These are phyloP conservation scores for Botrytis pseudocinerea DNA, from an alignment of 2,329 filamentous ascomycete genomes.

Conservation along the genomic window DNA sequence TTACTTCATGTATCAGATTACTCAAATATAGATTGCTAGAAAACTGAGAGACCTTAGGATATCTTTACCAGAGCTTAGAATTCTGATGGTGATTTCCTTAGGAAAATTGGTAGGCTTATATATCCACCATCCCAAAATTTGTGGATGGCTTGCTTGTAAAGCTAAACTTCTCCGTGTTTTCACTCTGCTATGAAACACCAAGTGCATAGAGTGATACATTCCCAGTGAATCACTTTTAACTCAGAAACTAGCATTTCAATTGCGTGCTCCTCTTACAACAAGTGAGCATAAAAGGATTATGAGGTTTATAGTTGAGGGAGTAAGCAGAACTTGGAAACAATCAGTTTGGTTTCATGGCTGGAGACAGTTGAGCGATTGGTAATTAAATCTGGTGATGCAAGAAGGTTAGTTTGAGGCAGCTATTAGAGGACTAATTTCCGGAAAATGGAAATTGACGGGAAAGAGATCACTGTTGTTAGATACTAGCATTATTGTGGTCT, in stretches of 20 bases:
- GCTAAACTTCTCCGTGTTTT: too few relatives aligned
- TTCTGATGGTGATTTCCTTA: too few relatives aligned
- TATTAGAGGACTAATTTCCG: neutral
- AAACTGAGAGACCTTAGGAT: too few relatives aligned
- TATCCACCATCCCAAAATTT: too few relatives aligned
- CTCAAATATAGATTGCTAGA: too few relatives aligned
- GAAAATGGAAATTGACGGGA: neutral
- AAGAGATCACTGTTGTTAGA: neutral
- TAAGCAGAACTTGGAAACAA: neutral
- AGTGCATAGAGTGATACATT: neutral
- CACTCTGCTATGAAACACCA: neutral
- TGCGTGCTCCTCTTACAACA: neutral
- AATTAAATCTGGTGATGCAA: accelerated
- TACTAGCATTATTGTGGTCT: accelerated
- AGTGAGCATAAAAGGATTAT: neutral
- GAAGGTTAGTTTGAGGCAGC: accelerated
- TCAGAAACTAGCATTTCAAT: neutral
- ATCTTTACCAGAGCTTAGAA: too few relatives aligned
- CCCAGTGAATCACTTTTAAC: neutral
- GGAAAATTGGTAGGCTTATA: too few relatives aligned
- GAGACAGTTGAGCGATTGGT: neutral
- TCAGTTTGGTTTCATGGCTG: too few relatives aligned
- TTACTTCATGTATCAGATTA: too few relatives aligned
- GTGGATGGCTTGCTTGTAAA: too few relatives aligned
- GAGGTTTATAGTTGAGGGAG: neutral